phyloP scores from a whole-genome alignment of 2,329 filamentous ascomycete species.

The Pseudogymnoascus sp. region DNA sequence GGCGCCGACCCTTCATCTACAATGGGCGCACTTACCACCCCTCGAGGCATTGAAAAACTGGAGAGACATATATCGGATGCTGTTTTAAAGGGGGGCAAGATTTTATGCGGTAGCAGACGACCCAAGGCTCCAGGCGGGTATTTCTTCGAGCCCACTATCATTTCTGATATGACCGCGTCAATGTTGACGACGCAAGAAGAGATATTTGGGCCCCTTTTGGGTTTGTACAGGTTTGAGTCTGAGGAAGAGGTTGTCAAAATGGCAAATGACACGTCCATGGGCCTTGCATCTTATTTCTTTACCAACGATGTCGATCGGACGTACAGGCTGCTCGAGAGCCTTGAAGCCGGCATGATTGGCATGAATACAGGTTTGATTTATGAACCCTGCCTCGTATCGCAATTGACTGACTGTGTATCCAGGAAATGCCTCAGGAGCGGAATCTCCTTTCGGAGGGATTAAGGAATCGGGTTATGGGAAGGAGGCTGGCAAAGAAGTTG shows the following conservation, averaged over 20 bases:
- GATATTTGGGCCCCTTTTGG: slow-evolving; percentile 57
- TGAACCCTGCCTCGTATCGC: too few relatives aligned
- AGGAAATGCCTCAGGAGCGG: too few relatives aligned
- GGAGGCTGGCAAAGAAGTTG: too few relatives aligned
- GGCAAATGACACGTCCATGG: slow-evolving; percentile 56
- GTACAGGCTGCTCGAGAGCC: slow-evolving; percentile 58
- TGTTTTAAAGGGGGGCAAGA: slow-evolving; percentile 51
- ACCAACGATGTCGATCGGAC: slow-evolving; percentile 60
- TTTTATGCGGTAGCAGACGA: slow-evolving; percentile 53
- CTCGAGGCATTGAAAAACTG: slow-evolving; percentile 49
- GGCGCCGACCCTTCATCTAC: slow-evolving; percentile 48
- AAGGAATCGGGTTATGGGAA: too few relatives aligned
- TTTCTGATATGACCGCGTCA: slow-evolving; percentile 49
- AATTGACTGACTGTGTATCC: too few relatives aligned
- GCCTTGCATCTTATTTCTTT: slow-evolving; percentile 60
- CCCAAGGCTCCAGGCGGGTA: slow-evolving; percentile 47
- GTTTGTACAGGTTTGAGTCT: slow-evolving; percentile 56
- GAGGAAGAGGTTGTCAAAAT: slow-evolving; percentile 55
- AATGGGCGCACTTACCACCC: slow-evolving; percentile 54
- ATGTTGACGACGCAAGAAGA: slow-evolving; percentile 52
- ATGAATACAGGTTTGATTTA: slow-evolving; percentile 48
- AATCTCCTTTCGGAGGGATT: too few relatives aligned
- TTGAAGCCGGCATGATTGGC: slow-evolving; percentile 65
- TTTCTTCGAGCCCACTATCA: slow-evolving; percentile 63
- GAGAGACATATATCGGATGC: slow-evolving; percentile 58